Conservation (phyloP, 108 stramenopile genomes). For the Pelagomonas calceolata region DNA sequence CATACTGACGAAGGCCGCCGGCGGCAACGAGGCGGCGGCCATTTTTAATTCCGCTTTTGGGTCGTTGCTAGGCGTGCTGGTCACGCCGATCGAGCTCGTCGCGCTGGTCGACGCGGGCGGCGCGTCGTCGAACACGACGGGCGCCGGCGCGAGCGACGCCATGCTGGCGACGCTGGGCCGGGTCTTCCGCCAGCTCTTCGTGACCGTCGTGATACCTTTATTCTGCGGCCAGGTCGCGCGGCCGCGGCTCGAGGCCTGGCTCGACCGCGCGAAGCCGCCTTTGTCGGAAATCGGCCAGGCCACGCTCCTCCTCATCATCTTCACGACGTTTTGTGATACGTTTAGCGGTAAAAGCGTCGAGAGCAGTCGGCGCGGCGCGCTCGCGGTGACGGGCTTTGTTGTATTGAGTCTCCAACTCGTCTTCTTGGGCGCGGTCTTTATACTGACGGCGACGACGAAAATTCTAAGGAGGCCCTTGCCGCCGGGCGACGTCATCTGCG, state of each 20-base stretch:
- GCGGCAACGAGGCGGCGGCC: neutral
- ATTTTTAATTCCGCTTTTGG: neutral
- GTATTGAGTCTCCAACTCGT: neutral
- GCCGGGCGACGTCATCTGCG: neutral
- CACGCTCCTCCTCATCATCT: conserved; percentile 1
- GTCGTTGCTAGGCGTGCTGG: neutral
- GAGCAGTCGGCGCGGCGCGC: neutral
- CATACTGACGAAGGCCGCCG: neutral
- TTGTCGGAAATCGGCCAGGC: neutral
- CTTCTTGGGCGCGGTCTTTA: neutral
- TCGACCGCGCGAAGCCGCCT: neutral
- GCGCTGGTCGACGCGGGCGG: neutral
- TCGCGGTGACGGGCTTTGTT: neutral
- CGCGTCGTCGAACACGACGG: neutral
- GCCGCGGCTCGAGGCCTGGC: neutral
- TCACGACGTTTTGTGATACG: neutral
- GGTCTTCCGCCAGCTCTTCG: neutral
- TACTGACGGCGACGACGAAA: neutral
- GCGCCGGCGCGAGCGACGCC: neutral
- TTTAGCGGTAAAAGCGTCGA: neutral
- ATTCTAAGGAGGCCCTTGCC: neutral
- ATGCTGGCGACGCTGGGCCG: neutral
- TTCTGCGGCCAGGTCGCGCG: neutral
- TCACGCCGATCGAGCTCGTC: neutral
- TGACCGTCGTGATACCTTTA: neutral